Evolutionary conservation across 2,329 filamentous ascomycete species (phyloP).

Genomic region (Colletotrichum trifolii): DNA sequence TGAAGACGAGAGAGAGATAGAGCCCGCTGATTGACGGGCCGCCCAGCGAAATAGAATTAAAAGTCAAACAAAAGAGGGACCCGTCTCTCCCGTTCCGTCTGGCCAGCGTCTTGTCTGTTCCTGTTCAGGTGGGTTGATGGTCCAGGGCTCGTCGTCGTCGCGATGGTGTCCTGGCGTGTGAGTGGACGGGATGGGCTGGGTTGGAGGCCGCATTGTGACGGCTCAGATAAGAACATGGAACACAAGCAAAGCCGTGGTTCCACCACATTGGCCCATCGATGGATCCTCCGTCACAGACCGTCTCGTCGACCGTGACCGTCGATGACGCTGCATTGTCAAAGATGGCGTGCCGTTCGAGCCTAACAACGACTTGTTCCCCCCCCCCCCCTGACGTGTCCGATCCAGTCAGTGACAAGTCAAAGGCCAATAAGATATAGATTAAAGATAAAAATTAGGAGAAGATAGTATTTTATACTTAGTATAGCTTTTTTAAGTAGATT

Average conservation of each 20-base stretch:
- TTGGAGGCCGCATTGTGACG: neutral
- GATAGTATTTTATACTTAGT: no score
- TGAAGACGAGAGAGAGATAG: no score
- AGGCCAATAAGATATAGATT: no score
- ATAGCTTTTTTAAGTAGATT: no score
- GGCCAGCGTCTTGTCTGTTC: neutral
- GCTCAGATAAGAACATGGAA: no score
- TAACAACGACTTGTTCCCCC: neutral
- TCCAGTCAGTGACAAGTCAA: no score
- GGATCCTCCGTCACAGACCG: neutral
- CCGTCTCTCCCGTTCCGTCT: conserved; percentile 8
- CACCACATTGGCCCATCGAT: no score
- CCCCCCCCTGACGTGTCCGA: no score
- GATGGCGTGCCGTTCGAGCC: conserved; percentile 25
- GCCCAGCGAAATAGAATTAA: conserved; percentile 26
- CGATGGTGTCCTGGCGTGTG: neutral
- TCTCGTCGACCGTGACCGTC: neutral
- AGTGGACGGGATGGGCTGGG: no score
- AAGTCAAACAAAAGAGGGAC: conserved; percentile 33
- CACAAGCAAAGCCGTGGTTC: no score
- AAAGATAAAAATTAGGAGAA: no score
- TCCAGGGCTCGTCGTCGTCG: neutral
- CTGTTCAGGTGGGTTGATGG: conserved; percentile 8
- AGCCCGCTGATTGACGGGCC: conserved; percentile 20
- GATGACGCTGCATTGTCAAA: conserved; percentile 5